These are phyloP conservation scores for Phlyctochytrium planicorne DNA, from an alignment of 192 early-diverging fungal genomes.

Conservation along the genomic window DNA sequence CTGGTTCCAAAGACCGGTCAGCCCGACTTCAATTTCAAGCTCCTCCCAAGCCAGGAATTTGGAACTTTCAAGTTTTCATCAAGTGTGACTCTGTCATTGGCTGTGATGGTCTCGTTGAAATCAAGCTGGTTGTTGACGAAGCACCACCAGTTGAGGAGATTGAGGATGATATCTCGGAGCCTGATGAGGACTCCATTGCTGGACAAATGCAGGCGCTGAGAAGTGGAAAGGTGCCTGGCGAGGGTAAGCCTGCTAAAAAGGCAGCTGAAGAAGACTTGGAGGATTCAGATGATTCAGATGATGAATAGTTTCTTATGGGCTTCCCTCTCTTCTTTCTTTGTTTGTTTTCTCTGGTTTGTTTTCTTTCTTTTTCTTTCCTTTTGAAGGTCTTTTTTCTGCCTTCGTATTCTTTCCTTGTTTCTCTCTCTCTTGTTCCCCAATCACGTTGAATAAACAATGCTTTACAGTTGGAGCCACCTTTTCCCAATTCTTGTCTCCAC, in stretches of 20 bases:
- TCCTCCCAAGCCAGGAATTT: slow-evolving; percentile 79
- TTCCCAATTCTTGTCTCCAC: no score
- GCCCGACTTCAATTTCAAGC: slow-evolving; percentile 91
- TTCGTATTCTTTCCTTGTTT: no score
- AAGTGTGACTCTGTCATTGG: slow-evolving; percentile 89
- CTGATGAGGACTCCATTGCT: slow-evolving; percentile 92
- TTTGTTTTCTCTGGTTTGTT: no score
- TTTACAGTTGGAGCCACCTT: no score
- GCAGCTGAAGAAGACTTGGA: slow-evolving; percentile 24
- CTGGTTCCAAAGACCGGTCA: slow-evolving; percentile 21
- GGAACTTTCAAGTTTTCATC: slow-evolving; percentile 77
- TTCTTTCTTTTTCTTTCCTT: no score
- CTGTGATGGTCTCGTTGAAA: slow-evolving; percentile 74
- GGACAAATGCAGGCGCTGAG: slow-evolving; percentile 90
- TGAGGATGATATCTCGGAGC: slow-evolving; percentile 95
- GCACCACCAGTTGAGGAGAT: slow-evolving; percentile 74
- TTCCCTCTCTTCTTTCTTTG: not conserved
- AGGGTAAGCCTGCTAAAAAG: slow-evolving; percentile 9
- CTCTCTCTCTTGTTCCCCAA: no score
- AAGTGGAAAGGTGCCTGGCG: slow-evolving; percentile 18
- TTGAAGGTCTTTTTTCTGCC: no score
- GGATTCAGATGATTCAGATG: slow-evolving; percentile 33
- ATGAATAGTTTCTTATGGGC: slow-evolving; percentile 15
- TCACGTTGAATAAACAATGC: no score
- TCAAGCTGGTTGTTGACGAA: slow-evolving; percentile 71